phyloP scores from a whole-genome alignment of 1,284 basidiomycete genomes.

The Puccinia brachypodii region DNA sequence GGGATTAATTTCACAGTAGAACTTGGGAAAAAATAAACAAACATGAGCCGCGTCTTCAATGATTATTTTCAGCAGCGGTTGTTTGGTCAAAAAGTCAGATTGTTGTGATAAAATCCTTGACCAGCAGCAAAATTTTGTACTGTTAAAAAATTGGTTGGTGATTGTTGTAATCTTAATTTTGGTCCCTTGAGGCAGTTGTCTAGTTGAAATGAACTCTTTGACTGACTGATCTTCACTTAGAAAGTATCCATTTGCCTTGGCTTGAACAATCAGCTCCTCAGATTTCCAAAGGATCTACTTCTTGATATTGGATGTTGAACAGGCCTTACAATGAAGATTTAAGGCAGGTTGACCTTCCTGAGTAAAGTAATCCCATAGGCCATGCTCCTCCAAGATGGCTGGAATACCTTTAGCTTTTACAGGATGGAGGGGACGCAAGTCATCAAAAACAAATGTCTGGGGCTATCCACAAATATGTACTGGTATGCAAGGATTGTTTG shows the following conservation, averaged over 20 bases:
- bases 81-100: constrained; percentile 7
- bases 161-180: not conserved
- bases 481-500: constrained; percentile 6
- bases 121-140: not conserved
- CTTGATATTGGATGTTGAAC: not conserved
- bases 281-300: not conserved
- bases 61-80: not conserved
- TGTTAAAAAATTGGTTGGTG: not conserved
- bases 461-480: not conserved
- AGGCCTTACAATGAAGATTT: not conserved
- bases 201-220: not conserved
- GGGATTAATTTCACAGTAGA: constrained; percentile 28
- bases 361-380: not conserved
- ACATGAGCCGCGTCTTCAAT: constrained; percentile 17
- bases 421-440: not conserved
- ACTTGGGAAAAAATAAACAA: constrained; percentile 24
- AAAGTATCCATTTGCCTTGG: not conserved
- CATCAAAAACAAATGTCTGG: not conserved
- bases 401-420: constrained; percentile 9
- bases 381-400: not conserved
- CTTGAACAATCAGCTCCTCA: not conserved
- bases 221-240: not conserved
- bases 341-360: not conserved
- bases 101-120: constrained; percentile 2
- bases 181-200: not conserved